These are phyloP conservation scores for Solanum etuberosum DNA, from an alignment of 257 asterid species.

Conservation along the genomic window DNA sequence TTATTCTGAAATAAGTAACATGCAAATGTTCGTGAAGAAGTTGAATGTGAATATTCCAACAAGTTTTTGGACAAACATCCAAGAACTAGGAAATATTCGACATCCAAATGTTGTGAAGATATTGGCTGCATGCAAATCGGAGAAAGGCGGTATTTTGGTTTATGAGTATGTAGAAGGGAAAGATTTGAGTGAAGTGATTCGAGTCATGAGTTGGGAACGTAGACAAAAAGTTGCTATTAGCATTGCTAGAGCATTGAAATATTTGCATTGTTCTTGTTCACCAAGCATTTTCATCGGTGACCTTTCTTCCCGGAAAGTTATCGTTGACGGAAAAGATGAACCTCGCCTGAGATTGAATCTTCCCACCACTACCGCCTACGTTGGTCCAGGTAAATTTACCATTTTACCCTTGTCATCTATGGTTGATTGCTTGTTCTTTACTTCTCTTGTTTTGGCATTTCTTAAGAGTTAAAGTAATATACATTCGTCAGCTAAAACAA, in stretches of 20 bases:
- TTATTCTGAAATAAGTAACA: background rate
- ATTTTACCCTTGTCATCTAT: background rate
- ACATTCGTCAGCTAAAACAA: background rate
- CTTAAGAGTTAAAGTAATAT: background rate
- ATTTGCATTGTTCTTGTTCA: slow-evolving; percentile 39
- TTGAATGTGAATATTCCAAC: slow-evolving; percentile 4
- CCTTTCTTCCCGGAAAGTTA: slow-evolving; percentile 26
- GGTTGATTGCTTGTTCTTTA: background rate
- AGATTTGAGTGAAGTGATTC: slow-evolving; percentile 30
- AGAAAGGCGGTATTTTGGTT: slow-evolving; percentile 44
- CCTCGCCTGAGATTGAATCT: slow-evolving; percentile 34
- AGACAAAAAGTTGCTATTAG: slow-evolving; percentile 56
- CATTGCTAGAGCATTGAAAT: slow-evolving; percentile 45
- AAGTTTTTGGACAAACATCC: slow-evolving; percentile 22
- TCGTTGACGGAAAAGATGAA: slow-evolving; percentile 46
- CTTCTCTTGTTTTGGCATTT: background rate
- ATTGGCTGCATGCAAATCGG: slow-evolving; percentile 52
- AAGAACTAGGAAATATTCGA: slow-evolving; percentile 17
- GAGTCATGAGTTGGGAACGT: slow-evolving; percentile 34
- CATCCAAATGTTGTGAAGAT: slow-evolving; percentile 61
- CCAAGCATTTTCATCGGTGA: slow-evolving; percentile 43
- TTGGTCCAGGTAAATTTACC: slow-evolving; percentile 46
- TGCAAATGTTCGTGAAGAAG: slow-evolving; percentile 23
- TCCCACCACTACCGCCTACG: slow-evolving; percentile 26
- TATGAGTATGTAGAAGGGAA: slow-evolving; percentile 56